These are phyloP conservation scores for Crassisporium funariophilum DNA, from an alignment of 768 basidiomycete species.

Conservation along the genomic window DNA sequence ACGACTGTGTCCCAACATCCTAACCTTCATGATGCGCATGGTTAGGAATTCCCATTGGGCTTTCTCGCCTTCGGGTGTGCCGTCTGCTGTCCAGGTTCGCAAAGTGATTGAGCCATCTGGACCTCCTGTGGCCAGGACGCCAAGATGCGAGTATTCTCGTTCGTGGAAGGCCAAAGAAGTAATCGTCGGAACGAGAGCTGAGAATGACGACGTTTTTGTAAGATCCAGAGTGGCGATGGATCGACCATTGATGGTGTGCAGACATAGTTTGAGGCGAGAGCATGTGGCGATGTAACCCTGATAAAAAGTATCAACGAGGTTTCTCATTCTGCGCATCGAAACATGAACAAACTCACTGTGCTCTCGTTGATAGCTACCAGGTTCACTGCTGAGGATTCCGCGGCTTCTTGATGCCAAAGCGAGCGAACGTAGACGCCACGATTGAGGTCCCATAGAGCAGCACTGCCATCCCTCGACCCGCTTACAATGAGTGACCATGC, in stretches of 20 bases:
- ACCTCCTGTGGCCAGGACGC: slow-evolving; percentile 80
- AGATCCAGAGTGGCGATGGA: slow-evolving; percentile 75
- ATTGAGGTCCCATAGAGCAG: slow-evolving; percentile 90
- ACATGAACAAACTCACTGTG: slow-evolving; percentile 55
- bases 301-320: neutral
- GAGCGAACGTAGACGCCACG: slow-evolving; percentile 78
- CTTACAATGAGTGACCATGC: slow-evolving; percentile 85
- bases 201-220: slow-evolving; percentile 42
- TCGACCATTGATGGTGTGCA: slow-evolving; percentile 87
- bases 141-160: slow-evolving; percentile 79
- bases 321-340: neutral
- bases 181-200: slow-evolving; percentile 53
- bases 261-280: slow-evolving; percentile 65
- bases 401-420: slow-evolving; percentile 65
- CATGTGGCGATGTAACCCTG: slow-evolving; percentile 91
- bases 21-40: slow-evolving; percentile 65
- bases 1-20: slow-evolving; percentile 43
- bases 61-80: slow-evolving; percentile 63
- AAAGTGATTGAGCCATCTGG: slow-evolving; percentile 76
- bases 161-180: slow-evolving; percentile 86
- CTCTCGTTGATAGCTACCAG: slow-evolving; percentile 83
- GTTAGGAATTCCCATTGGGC: slow-evolving; percentile 78
- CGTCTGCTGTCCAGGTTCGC: slow-evolving; percentile 84
- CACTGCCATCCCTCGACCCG: slow-evolving; percentile 84
- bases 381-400: slow-evolving; percentile 50